Base-by-base conservation (phyloP, 1,284 basidiomycete genomes). In the Pyrrhoderma lamaoense region DNA sequence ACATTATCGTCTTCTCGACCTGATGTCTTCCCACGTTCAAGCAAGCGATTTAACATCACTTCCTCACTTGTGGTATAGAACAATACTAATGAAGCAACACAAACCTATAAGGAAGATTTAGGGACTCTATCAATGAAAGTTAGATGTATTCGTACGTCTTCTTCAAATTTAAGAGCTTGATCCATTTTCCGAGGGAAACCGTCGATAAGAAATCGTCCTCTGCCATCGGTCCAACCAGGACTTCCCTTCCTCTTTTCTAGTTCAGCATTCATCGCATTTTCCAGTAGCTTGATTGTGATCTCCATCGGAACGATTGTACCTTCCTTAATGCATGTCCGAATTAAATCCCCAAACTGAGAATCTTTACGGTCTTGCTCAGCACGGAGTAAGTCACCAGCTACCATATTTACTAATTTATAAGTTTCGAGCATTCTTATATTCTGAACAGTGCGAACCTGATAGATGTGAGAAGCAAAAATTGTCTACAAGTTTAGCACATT, bases 151-250 rank as follows among this genome's bases (percentile, higher is more conserved):
- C 80, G 60, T 61, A 94, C 94, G 45, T 82, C 77, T 63, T 90
- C 74, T 64, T 99, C 96, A 64, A 99, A 99, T 68, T 85, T 85
- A 63, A 86, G 60, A 0, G 95, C 95, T 70, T 99, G 96, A 67
- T 99, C 96, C 92, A 99, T 93, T 76, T 97, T 92, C 56, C 96
- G 79, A 42, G 96, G 96, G 73, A 99, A 99, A 2, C 96, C 96
- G 60, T 99, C 96, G 59, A 99, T 86, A 57, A 99, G 76, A 76
- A 99, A 99, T 45, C 92, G 81, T 37, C 89, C 90, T 54, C 74
- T 75, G 38, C 86, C 90, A 46, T 79, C 71, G 22, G 67, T 65
- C 93, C 93, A 95, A 22, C 79, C 83, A 11, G 73, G 68, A 5
- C 69, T 70, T 1, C 66, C 59, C 50, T 65, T 65, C 8, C 61